These are phyloP conservation scores for Globisporangium spiculum DNA, from an alignment of 352 stramenopile genomes.

Conservation along the genomic window DNA sequence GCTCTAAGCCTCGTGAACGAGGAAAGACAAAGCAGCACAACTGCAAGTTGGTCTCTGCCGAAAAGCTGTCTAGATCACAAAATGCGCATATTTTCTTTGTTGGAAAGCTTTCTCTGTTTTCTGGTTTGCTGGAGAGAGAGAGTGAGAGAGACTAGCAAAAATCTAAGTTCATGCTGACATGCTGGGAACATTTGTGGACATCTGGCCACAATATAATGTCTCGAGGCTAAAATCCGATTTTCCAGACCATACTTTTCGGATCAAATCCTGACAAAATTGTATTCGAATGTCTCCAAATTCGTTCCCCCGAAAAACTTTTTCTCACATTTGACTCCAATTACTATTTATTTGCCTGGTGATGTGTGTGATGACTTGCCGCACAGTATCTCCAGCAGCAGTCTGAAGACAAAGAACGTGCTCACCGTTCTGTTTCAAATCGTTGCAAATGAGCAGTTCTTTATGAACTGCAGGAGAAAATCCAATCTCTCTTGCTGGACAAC, in stretches of 20 bases:
- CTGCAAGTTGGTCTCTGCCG: background rate
- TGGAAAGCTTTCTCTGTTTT: background rate
- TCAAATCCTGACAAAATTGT: background rate
- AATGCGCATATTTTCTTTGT: background rate
- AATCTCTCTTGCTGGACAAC: background rate
- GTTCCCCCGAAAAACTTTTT: background rate
- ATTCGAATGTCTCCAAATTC: background rate
- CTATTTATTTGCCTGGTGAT: background rate
- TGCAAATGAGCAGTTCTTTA: background rate
- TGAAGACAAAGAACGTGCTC: background rate
- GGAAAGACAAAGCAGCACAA: background rate
- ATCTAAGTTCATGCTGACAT: background rate
- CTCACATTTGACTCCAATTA: background rate
- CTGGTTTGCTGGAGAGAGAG: background rate
- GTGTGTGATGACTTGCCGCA: background rate
- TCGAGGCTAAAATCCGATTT: background rate
- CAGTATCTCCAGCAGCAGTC: background rate
- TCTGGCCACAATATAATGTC: background rate
- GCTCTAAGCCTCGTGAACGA: background rate
- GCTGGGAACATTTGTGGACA: background rate
- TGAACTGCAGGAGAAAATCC: background rate
- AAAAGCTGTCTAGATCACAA: background rate
- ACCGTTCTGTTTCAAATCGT: background rate
- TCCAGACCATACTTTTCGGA: background rate
- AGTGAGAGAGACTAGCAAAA: background rate